A percentile compares a stretch with the other conserved stretches of the same genome.
phyloP scores from a whole-genome alignment of 306 rosid genomes.

The Begonia fuchsioides region DNA sequence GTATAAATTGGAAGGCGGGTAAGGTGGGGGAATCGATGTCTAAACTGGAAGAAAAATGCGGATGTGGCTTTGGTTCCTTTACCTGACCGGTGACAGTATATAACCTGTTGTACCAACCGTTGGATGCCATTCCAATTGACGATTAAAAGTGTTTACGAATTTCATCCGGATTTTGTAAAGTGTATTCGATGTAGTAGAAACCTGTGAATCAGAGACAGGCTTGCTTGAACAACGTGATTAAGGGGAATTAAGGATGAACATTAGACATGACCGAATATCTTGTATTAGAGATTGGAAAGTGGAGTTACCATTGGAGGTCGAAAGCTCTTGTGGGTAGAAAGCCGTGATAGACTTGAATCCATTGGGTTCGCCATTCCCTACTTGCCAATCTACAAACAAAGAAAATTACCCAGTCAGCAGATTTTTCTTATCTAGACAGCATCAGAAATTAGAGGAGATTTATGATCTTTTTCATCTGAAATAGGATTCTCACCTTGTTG shows the following conservation, averaged over 20 bases:
- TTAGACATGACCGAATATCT: too few species aligned
- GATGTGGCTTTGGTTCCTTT: neutral
- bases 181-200: constrained; percentile 61
- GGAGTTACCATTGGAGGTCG: constrained; percentile 50
- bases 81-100: constrained; percentile 96
- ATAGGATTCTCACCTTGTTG: constrained; percentile 45
- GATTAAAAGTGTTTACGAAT: constrained; percentile 50
- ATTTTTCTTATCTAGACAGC: constrained; percentile 1
- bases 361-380: constrained; percentile 63
- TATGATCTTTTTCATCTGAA: neutral
- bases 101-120: constrained; percentile 82
- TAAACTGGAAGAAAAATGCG: too few species aligned
- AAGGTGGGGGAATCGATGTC: too few species aligned
- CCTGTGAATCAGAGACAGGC: constrained; percentile 25
- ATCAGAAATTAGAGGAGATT: neutral
- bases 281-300: neutral
- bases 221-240: too few species aligned
- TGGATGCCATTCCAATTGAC: constrained; percentile 79
- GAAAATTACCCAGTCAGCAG: neutral
- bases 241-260: too few species aligned
- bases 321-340: constrained; percentile 49
- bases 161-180: constrained; percentile 70
- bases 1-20: neutral
- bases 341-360: constrained; percentile 83
- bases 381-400: constrained; percentile 54